Percentiles rank a stretch among this genome's conserved stretches.
These are phyloP conservation scores for Capronia americana DNA, from an alignment of 2,329 filamentous ascomycete species.

Conservation along the genomic window DNA sequence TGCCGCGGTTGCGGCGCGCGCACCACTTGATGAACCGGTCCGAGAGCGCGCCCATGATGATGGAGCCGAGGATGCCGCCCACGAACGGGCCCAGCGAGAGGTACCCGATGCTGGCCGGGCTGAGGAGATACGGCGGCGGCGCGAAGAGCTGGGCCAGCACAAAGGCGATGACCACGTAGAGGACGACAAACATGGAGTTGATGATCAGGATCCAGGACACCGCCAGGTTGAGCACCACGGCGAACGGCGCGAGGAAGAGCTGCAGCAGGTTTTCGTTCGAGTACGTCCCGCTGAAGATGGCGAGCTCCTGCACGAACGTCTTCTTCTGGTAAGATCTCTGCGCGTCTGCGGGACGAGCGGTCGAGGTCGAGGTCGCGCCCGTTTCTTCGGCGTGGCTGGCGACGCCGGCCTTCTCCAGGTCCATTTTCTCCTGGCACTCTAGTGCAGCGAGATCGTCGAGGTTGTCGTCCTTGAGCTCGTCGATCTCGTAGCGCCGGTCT, in stretches of 20 bases:
- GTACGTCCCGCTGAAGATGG: constrained; percentile 33
- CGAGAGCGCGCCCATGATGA: constrained; percentile 49
- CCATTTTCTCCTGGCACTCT: not conserved
- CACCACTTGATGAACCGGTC: constrained; percentile 46
- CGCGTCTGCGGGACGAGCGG: not conserved
- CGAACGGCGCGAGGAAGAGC: constrained; percentile 42
- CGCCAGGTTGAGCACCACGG: constrained; percentile 42
- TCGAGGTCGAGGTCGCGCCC: not conserved
- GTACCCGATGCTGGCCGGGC: constrained; percentile 40
- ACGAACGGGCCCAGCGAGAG: constrained; percentile 32
- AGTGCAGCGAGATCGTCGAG: constrained; percentile 16
- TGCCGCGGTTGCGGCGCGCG: constrained; percentile 52
- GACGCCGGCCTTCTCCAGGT: not conserved
- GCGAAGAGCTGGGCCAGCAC: constrained; percentile 43
- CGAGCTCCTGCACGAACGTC: constrained; percentile 31
- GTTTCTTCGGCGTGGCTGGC: not conserved
- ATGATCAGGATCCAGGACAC: constrained; percentile 42
- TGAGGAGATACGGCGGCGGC: constrained; percentile 43
- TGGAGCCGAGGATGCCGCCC: constrained; percentile 37
- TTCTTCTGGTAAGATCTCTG: constrained; percentile 11
- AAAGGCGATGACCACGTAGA: constrained; percentile 41
- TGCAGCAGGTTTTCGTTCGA: constrained; percentile 34
- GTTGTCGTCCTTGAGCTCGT: constrained; percentile 31
- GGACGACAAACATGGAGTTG: constrained; percentile 25
- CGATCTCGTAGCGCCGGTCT: constrained; percentile 40